Evolutionary conservation across 441 rosid species (phyloP).

Genomic region (Populus tomentosa): DNA sequence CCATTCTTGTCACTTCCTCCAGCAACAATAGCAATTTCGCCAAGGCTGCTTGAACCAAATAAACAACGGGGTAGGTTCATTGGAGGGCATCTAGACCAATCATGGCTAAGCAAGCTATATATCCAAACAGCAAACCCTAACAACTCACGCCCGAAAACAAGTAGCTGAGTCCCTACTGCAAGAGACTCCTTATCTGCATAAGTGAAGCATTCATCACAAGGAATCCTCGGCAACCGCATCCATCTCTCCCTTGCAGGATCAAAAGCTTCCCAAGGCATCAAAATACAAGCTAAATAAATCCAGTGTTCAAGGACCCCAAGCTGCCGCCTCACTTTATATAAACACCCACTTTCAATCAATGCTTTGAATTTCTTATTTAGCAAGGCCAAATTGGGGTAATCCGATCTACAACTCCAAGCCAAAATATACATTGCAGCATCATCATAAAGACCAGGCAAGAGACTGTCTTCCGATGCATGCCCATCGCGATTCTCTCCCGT

Average conservation of each 20-base stretch:
- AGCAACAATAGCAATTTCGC: slow-evolving; percentile 63
- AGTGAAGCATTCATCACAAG: slow-evolving; percentile 78
- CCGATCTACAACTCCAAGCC: slow-evolving; percentile 57
- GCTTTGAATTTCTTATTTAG: slow-evolving; percentile 56
- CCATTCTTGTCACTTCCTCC: slow-evolving; percentile 72
- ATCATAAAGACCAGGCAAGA: slow-evolving; percentile 61
- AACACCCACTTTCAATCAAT: slow-evolving; percentile 40
- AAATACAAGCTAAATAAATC: slow-evolving; percentile 73
- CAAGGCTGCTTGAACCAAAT: slow-evolving; percentile 74
- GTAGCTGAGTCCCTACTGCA: slow-evolving; percentile 64
- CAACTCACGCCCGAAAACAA: slow-evolving; percentile 72
- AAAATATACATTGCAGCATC: slow-evolving; percentile 69
- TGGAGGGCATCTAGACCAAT: slow-evolving; percentile 66
- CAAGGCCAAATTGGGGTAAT: slow-evolving; percentile 50
- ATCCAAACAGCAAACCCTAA: slow-evolving; percentile 71
- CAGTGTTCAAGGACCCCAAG: slow-evolving; percentile 51
- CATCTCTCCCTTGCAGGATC: slow-evolving; percentile 57
- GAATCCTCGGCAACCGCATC: slow-evolving; percentile 71
- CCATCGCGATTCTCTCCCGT: slow-evolving; percentile 25
- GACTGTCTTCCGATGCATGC: slow-evolving; percentile 23
- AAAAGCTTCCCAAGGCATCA: slow-evolving; percentile 74
- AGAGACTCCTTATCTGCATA: slow-evolving; percentile 77
- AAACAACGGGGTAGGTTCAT: slow-evolving; percentile 74
- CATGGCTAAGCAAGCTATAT: slow-evolving; percentile 44
- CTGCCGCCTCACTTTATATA: slow-evolving; percentile 58